These are phyloP conservation scores for Amylocarpus encephaloides DNA, from an alignment of 2,329 filamentous ascomycete genomes.

Conservation along the genomic window DNA sequence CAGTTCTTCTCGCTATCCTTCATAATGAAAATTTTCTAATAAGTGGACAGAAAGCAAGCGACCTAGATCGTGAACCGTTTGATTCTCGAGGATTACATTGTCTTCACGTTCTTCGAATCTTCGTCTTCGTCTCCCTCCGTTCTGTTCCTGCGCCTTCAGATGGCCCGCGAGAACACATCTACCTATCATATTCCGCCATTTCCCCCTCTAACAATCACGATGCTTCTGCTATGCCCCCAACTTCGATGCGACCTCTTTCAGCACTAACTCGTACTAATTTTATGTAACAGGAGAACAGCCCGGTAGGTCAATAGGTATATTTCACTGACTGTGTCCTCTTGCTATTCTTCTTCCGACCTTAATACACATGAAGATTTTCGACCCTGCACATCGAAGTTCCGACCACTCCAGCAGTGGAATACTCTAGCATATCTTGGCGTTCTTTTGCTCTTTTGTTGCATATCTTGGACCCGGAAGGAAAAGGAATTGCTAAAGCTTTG, in stretches of 20 bases:
- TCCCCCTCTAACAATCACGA: not conserved
- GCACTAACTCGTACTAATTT: constrained; percentile 16
- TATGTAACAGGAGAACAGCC: constrained; percentile 11
- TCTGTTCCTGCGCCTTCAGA: not conserved
- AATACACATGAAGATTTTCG: constrained; percentile 16
- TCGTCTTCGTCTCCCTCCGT: not conserved
- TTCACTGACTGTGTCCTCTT: constrained; percentile 9
- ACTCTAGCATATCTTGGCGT: constrained; percentile 18
- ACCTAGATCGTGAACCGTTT: constrained; percentile 27
- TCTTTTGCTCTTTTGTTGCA: constrained; percentile 9
- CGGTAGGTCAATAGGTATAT: constrained; percentile 28
- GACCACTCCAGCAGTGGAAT: constrained; percentile 11
- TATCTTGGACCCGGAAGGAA: constrained; percentile 1
- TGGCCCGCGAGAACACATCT: not conserved
- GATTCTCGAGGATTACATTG: too few species aligned
- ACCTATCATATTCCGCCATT: too few species aligned
- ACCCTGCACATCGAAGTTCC: constrained; percentile 3
- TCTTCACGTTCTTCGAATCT: constrained; percentile 1
- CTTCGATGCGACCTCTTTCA: not conserved
- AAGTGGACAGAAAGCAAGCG: constrained; percentile 29
- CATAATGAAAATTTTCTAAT: constrained; percentile 15
- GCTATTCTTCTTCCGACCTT: constrained; percentile 8
- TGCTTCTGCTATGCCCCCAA: not conserved
- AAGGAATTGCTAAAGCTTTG: not conserved
- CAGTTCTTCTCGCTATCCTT: constrained; percentile 3